Base-by-base conservation (phyloP, 495 filamentous ascomycete genomes). In the Geoglossum glabrum region DNA sequence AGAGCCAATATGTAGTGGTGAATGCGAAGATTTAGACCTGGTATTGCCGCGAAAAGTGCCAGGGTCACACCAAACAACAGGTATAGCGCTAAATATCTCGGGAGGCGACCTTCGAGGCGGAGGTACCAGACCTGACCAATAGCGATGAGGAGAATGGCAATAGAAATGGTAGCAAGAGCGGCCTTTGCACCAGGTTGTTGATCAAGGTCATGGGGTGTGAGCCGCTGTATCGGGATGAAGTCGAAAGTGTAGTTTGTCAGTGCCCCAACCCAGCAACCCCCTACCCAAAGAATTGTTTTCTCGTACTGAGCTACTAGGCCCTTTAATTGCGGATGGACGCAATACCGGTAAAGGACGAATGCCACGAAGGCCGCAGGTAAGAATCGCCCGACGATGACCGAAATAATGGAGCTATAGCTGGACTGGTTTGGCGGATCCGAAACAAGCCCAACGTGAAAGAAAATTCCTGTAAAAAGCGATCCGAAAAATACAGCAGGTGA, bases 1-100 rank as follows among this genome's bases (percentile, higher is more conserved):
- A 85, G 75, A 11, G 85, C 89, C 15, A 98, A 76, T 61, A 98
- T 84, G 62, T 98, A 98, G 65, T 98, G 92, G 64, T 97, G 93
- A 58, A 97, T 89, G 11, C 92, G 78, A 52, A 98, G 77, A 51
- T 78, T 83, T n/a, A 94, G 80, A n/a, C 78, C 78, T 0, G 92
- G 89, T 11, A 95, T 69, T 0, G 79, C 74, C 0, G 89, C 72
- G 45, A 86, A 74, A 57, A 73, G 59, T 13, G 77, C 56, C 5
- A 83, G 61, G 30, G 61, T 59, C 10, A 58, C 57, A 17, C 66
- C 69, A 54, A 81, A 65, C 55, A 75, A 61, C 25, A 64, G 73
- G 60, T 97, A 98, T 9, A 96, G 71, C 50, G 77, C 78, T 15
- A 93, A 71, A 63, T 85, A 88, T 17, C 69, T 71, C 0, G 83